These are phyloP conservation scores for Puccinia novopanici DNA, from an alignment of 1,284 basidiomycete genomes.

Conservation along the genomic window DNA sequence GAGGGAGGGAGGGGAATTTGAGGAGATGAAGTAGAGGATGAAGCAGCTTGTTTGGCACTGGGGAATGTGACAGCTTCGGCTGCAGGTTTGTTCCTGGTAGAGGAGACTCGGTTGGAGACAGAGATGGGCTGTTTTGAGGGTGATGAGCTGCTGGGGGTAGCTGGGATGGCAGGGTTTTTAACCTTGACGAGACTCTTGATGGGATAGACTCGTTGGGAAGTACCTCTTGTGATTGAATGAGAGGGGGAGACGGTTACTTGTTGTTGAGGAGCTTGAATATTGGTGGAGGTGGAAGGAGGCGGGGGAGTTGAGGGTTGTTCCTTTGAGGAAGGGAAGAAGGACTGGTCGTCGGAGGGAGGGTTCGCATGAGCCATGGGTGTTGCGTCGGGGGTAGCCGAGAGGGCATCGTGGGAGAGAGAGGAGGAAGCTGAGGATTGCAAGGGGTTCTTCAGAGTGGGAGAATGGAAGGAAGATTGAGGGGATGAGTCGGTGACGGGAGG, in stretches of 20 bases:
- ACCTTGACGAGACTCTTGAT: slow-evolving; percentile 19
- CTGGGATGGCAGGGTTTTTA: not conserved
- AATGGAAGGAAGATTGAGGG: not conserved
- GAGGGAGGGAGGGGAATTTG: not conserved
- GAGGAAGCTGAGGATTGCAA: not conserved
- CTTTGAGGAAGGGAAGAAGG: not conserved
- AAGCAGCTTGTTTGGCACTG: not conserved
- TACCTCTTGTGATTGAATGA: not conserved
- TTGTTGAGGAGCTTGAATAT: not conserved
- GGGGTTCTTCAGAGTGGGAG: not conserved
- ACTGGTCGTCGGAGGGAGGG: not conserved
- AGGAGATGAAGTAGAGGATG: not conserved
- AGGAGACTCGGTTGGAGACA: not conserved
- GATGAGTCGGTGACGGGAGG: not conserved
- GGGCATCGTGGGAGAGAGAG: not conserved
- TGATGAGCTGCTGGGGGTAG: not conserved
- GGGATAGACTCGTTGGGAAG: not conserved
- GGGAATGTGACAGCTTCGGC: too few relatives aligned
- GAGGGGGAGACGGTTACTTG: not conserved
- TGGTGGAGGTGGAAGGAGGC: not conserved
- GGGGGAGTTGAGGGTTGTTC: not conserved
- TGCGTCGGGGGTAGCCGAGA: not conserved
- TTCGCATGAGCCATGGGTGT: not conserved
- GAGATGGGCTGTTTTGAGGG: not conserved
- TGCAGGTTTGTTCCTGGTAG: too few relatives aligned